Evolutionary conservation across 495 filamentous ascomycete species (phyloP).

Genomic region (Staphylotrichum tortipilum): DNA sequence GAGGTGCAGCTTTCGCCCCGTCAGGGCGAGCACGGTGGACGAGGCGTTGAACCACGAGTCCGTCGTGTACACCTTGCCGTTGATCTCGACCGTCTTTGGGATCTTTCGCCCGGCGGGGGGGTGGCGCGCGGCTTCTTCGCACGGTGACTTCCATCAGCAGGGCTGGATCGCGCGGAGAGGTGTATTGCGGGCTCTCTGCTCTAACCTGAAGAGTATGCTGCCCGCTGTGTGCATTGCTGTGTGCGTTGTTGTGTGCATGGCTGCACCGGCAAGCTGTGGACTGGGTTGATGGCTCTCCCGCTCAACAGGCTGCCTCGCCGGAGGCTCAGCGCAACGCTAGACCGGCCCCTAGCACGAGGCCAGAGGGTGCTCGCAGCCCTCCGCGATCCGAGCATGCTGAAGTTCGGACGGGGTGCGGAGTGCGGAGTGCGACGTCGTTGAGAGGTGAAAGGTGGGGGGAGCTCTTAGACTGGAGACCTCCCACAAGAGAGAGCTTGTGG

Average conservation of each 20-base stretch:
- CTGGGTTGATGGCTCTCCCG: no score
- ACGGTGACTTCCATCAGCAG: conserved; percentile 1
- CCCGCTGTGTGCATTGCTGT: conserved; percentile 3
- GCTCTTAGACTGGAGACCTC: conserved; percentile 6
- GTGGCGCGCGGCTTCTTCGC: neutral
- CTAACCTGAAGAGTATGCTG: conserved; percentile 20
- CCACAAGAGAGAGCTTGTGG: neutral
- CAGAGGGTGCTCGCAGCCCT: conserved; percentile 6
- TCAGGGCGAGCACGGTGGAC: conserved; percentile 58
- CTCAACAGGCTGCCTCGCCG: conserved; percentile 6
- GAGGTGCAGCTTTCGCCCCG: conserved; percentile 71
- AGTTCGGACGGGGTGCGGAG: no score
- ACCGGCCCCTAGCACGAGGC: conserved; percentile 3
- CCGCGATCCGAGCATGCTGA: conserved; percentile 15
- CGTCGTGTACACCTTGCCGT: conserved; percentile 52
- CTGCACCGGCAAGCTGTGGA: no score
- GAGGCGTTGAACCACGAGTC: conserved; percentile 86
- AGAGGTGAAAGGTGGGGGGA: conserved; percentile 1
- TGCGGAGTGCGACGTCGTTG: neutral
- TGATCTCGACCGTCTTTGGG: conserved; percentile 35
- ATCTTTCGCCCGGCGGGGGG: neutral
- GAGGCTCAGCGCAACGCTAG: neutral
- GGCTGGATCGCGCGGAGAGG: neutral
- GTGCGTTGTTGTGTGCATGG: no score
- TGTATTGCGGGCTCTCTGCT: neutral